Conservation (phyloP, 2,329 filamentous ascomycete genomes). For the Aspergillus sp. region DNA sequence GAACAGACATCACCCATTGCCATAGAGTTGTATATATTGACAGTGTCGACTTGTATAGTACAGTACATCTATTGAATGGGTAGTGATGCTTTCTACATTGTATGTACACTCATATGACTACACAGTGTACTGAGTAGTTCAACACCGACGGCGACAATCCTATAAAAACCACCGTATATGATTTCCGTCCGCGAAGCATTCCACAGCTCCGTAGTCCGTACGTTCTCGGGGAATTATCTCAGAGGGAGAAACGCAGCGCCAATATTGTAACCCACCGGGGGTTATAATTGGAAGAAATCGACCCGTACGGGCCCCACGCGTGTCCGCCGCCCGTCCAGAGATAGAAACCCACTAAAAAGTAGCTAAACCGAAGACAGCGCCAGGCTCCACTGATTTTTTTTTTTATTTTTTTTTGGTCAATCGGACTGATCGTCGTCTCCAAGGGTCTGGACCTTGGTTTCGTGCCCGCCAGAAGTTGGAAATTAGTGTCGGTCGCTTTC, state of each 20-base stretch:
- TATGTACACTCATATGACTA: no score
- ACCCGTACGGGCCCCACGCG: conserved; percentile 10
- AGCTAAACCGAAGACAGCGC: background rate
- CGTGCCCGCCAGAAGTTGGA: background rate
- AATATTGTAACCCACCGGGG: background rate
- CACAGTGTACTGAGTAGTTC: no score
- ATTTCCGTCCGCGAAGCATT: background rate
- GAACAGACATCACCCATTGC: no score
- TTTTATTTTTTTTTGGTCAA: conserved; percentile 14
- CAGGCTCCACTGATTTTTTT: conserved; percentile 10
- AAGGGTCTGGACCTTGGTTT: conserved; percentile 11
- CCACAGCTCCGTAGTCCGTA: background rate
- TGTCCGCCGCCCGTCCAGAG: conserved; percentile 6
- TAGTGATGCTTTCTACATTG: no score
- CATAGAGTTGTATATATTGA: no score
- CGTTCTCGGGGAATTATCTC: background rate
- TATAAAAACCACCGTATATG: no score
- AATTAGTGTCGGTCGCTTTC: background rate
- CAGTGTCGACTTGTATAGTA: no score
- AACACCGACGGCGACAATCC: no score
- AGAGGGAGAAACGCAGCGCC: background rate
- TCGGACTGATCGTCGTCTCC: conserved; percentile 8
- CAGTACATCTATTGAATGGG: no score
- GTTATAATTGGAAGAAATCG: background rate
- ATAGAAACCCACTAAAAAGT: conserved; percentile 7